Conservation (phyloP, 345 rosid species). For the Brassica carinata region DNA sequence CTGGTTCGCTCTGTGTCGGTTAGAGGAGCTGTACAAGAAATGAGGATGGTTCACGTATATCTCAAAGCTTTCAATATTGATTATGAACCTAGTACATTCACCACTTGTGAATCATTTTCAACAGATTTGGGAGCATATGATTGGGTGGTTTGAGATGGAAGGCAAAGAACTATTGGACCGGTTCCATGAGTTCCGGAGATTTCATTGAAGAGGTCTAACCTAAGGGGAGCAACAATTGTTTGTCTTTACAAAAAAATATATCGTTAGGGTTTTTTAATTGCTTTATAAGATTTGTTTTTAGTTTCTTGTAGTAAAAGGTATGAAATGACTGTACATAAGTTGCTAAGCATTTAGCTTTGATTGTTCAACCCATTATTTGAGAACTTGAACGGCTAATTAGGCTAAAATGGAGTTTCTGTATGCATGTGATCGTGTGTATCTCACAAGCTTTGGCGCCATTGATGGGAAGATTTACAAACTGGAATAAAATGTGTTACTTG, state of each 20-base stretch:
- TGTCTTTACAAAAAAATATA: too few relatives aligned
- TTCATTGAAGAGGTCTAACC: constrained; percentile 34
- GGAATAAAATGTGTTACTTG: neutral
- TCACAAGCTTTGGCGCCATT: neutral
- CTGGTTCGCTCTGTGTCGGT: constrained; percentile 73
- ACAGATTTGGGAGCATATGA: constrained; percentile 63
- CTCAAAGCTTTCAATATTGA: neutral
- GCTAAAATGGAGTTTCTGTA: neutral
- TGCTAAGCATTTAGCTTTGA: too few relatives aligned
- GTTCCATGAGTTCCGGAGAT: constrained; percentile 48
- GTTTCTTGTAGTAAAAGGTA: too few relatives aligned
- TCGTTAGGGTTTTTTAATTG: too few relatives aligned
- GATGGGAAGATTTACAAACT: neutral
- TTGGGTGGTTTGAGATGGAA: constrained; percentile 58
- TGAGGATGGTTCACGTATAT: constrained; percentile 81
- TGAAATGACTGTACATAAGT: too few relatives aligned
- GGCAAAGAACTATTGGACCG: constrained; percentile 69
- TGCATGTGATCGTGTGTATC: neutral
- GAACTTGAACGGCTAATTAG: neutral
- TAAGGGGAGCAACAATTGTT: neutral
- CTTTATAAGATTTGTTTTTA: too few relatives aligned
- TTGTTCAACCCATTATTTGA: too few relatives aligned
- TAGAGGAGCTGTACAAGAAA: constrained; percentile 73
- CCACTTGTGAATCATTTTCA: too few relatives aligned
- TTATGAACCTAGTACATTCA: neutral